Evolutionary conservation across 2,329 filamentous ascomycete genomes (phyloP).

Genomic region (Plectosphaerella cucumerina): DNA sequence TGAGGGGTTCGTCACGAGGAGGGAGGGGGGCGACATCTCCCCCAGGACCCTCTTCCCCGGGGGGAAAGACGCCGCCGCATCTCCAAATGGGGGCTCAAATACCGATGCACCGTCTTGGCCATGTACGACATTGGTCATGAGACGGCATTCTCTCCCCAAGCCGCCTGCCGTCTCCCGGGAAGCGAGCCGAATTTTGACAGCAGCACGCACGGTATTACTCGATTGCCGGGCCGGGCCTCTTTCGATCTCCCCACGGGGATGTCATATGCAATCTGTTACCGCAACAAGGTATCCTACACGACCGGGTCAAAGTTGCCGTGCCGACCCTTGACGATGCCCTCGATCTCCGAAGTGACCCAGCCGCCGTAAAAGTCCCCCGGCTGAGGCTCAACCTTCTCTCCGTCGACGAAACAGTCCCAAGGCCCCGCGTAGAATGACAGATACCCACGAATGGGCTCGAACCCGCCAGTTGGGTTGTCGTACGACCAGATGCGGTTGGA

Average conservation of each 20-base stretch:
- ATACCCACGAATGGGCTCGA: slow-evolving; percentile 49
- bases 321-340: slow-evolving; percentile 42
- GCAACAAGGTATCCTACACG: slow-evolving; percentile 11
- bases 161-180: neutral
- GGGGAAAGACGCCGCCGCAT: no score
- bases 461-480: slow-evolving; percentile 45
- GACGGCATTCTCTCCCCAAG: no score
- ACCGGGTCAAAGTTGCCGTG: slow-evolving; percentile 34
- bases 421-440: slow-evolving; percentile 57
- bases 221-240: no score
- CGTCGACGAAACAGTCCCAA: slow-evolving; percentile 60
- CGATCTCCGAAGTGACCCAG: slow-evolving; percentile 58
- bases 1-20: no score
- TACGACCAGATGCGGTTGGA: slow-evolving; percentile 56
- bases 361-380: slow-evolving; percentile 62
- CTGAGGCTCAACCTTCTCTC: slow-evolving; percentile 54
- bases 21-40: no score
- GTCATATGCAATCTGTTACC: no score
- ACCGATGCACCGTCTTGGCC: no score
- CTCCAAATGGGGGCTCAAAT: no score
- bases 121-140: no score
- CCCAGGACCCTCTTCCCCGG: no score
- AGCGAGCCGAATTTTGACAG: neutral
- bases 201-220: no score
- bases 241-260: no score